Percentiles rank a stretch among this genome's conserved stretches.
phyloP scores from a whole-genome alignment of 2,329 filamentous ascomycete genomes.

The Calonectria ilicicola region DNA sequence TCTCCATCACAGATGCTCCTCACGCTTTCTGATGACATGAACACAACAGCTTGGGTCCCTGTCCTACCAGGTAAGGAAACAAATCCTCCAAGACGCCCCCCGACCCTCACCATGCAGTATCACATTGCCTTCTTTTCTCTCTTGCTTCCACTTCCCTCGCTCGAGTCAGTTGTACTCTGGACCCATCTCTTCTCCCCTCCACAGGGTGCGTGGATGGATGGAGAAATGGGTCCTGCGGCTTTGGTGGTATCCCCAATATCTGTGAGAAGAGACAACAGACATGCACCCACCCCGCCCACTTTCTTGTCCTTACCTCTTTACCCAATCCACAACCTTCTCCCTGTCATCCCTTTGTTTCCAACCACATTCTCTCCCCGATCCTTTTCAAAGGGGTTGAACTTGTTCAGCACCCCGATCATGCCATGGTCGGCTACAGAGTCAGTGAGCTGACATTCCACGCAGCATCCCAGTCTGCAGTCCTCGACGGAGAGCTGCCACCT shows the following conservation, averaged over 20 bases:
- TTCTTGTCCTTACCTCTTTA: constrained; percentile 35
- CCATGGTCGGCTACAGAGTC: constrained; percentile 42
- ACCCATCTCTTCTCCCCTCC: constrained; percentile 21
- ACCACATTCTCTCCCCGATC: constrained; percentile 28
- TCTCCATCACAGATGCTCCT: constrained; percentile 40
- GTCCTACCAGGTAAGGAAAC: constrained; percentile 40
- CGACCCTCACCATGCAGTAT: neutral
- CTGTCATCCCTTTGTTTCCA: constrained; percentile 32
- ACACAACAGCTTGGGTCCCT: constrained; percentile 28
- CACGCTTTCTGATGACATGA: constrained; percentile 32
- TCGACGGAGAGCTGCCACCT: constrained; percentile 30
- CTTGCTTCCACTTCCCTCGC: neutral
- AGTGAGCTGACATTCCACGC: constrained; percentile 44
- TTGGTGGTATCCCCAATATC: constrained; percentile 31
- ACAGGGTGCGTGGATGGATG: constrained; percentile 29
- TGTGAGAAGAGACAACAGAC: constrained; percentile 39
- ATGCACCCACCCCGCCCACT: constrained; percentile 35
- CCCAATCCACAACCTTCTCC: constrained; percentile 24
- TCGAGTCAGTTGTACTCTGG: constrained; percentile 7
- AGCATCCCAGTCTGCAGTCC: constrained; percentile 38
- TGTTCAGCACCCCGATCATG: constrained; percentile 33
- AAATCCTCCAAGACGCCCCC: constrained; percentile 21
- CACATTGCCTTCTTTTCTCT: constrained; percentile 7
- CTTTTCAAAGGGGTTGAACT: constrained; percentile 29
- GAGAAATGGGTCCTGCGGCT: constrained; percentile 33